Evolutionary conservation across 768 basidiomycete species (phyloP), one percentile per base, ranked within the genome.

Genomic region (Lactifluus pinguis): DNA sequence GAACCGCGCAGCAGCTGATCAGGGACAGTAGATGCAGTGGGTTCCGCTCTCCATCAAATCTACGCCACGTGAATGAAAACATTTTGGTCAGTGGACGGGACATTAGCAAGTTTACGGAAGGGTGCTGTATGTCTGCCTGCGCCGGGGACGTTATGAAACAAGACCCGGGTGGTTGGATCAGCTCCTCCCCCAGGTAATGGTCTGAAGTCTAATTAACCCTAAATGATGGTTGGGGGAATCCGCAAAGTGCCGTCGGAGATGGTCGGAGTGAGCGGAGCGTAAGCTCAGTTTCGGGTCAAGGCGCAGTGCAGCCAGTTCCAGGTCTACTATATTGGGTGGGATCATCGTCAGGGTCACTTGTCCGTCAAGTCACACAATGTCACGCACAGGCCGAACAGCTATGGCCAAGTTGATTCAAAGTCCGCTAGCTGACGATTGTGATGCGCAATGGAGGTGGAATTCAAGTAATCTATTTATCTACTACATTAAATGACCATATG

Each of bases 101-200:
- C 15, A 4, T 15, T 21, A 10, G 17, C 21, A 9, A 13, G 45
- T 47, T 25, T 47, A 47, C 45, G 21, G 45, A 47, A 47, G 1
- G n/a, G 45, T 9, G 11, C 45, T 15, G 11, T 21, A 8, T 14
- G 19, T 3, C 19, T 47, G 2, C 19, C 21, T 47, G 6, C 8
- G 21, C 8, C 11, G 21, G 21, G 2, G 13, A n/a, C 2, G 9
- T 19, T 19, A 15, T 17, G 10, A 17, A 4, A 7, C 36, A 39
- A 41, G 44, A 19, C 29, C 57, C 57, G 50, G 58, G 63, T 64
- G 62, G 50, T 67, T 66, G 60, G 55, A 68, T 64, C 72, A 65
- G 68, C 72, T 34, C 32, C 32, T 34, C 74, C 78, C 65, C 75
- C 73, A 59, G 67, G 65, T 61, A 76, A 72, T 60, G 77, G 25